These are phyloP conservation scores for Rosellinia necatrix DNA, from an alignment of 2,329 filamentous ascomycete genomes.

Conservation along the genomic window DNA sequence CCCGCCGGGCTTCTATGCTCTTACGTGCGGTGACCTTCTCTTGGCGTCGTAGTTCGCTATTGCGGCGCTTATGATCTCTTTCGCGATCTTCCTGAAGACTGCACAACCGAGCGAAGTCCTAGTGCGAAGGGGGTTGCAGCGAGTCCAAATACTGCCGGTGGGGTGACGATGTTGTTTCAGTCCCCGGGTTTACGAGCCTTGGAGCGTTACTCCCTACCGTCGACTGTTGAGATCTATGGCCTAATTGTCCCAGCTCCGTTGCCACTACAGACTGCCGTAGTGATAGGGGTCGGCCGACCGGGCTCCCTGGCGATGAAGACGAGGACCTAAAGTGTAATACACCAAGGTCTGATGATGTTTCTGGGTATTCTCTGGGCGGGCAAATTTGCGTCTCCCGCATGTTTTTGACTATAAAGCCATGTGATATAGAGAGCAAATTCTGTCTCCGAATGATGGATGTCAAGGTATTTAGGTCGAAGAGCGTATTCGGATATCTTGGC, in stretches of 20 bases:
- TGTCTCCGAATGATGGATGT: not conserved
- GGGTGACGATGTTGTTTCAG: conserved; percentile 30
- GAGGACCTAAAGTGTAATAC: not conserved
- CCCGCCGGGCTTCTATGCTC: conserved; percentile 38
- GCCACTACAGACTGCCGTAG: not conserved
- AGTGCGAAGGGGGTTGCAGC: conserved; percentile 51
- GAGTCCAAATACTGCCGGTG: conserved; percentile 56
- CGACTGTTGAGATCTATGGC: not conserved
- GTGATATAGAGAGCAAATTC: not conserved
- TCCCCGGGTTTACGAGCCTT: conserved; percentile 23
- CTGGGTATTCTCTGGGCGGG: not conserved
- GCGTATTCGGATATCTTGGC: conserved; percentile 12
- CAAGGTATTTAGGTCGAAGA: not conserved
- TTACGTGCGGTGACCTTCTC: conserved; percentile 26
- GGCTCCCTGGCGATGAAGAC: not conserved
- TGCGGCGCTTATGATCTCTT: conserved; percentile 48
- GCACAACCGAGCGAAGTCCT: conserved; percentile 55
- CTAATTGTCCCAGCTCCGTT: not conserved
- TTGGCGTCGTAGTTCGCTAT: conserved; percentile 42
- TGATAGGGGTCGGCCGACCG: conserved; percentile 1
- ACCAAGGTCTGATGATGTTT: not conserved
- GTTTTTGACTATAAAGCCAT: not conserved
- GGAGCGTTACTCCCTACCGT: not conserved
- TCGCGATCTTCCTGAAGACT: conserved; percentile 54
- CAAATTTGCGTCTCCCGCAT: conserved; percentile 1